Conservation (phyloP, 352 stramenopile genomes). For the Globisporangium cystogenes region DNA sequence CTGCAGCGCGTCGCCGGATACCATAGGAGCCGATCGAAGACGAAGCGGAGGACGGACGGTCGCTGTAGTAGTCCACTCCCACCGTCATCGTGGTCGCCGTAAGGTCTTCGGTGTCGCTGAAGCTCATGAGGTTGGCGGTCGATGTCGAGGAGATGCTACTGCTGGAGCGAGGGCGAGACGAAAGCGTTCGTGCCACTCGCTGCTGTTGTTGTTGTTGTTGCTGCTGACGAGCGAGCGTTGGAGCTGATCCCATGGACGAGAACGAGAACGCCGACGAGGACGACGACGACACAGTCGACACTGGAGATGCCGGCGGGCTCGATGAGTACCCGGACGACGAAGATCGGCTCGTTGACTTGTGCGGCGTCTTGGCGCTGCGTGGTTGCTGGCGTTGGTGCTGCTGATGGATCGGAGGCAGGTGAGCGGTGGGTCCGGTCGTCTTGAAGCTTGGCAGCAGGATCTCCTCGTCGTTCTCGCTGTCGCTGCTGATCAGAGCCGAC, state of each 20-base stretch:
- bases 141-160: slow-evolving; percentile 25
- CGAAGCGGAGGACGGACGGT: slow-evolving; percentile 17
- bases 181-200: neutral
- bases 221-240: neutral
- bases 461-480: slow-evolving; percentile 70
- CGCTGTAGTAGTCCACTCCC: slow-evolving; percentile 19
- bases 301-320: slow-evolving; percentile 40
- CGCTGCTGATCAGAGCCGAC: slow-evolving; percentile 72
- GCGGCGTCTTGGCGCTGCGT: neutral
- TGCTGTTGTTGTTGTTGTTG: neutral
- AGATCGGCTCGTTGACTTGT: neutral
- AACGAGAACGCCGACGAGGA: slow-evolving; percentile 31
- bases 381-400: slow-evolving; percentile 4
- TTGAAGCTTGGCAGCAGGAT: slow-evolving; percentile 59
- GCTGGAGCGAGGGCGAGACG: slow-evolving; percentile 8
- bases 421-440: slow-evolving; percentile 6
- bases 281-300: slow-evolving; percentile 35
- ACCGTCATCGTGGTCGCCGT: neutral
- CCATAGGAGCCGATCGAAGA: slow-evolving; percentile 11
- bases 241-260: slow-evolving; percentile 6
- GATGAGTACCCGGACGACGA: slow-evolving; percentile 18
- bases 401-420: slow-evolving; percentile 7
- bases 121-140: slow-evolving; percentile 19
- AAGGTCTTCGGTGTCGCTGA: slow-evolving; percentile 20
- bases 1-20: slow-evolving; percentile 19